These are phyloP conservation scores for Melampsora larici-populina DNA, from an alignment of 1,284 basidiomycete genomes.

Conservation along the genomic window DNA sequence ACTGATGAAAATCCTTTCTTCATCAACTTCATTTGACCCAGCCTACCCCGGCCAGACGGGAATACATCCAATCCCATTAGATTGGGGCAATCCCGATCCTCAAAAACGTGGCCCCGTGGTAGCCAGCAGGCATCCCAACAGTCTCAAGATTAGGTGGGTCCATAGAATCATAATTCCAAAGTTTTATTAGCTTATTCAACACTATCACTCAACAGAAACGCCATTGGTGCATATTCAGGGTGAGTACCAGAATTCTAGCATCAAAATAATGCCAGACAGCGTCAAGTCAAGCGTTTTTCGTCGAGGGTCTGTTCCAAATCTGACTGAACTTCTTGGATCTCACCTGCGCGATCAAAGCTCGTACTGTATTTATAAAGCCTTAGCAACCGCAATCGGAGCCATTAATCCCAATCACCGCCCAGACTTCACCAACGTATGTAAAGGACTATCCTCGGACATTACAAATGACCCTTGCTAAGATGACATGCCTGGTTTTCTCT, in stretches of 20 bases:
- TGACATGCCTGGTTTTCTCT: background rate
- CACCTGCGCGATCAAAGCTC: conserved; percentile 53
- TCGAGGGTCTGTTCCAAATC: too few relatives aligned
- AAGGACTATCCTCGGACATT: background rate
- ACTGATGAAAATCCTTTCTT: conserved; percentile 5
- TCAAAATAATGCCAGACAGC: too few relatives aligned
- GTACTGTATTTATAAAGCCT: conserved; percentile 89
- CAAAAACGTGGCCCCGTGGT: conserved; percentile 76
- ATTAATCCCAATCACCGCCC: conserved; percentile 66
- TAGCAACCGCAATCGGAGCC: conserved; percentile 84
- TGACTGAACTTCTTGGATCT: too few relatives aligned
- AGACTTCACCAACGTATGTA: conserved; percentile 45
- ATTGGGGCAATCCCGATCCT: conserved; percentile 74
- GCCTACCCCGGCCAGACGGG: conserved; percentile 71
- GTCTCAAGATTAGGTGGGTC: conserved; percentile 69
- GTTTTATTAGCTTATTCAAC: background rate
- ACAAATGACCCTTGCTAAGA: background rate
- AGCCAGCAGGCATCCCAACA: conserved; percentile 76
- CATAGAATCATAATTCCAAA: background rate
- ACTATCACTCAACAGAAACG: conserved; percentile 59
- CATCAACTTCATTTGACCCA: conserved; percentile 48
- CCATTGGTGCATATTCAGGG: conserved; percentile 88
- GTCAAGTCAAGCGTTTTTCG: too few relatives aligned
- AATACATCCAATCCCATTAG: conserved; percentile 71
- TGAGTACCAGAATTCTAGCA: background rate